Conservation (phyloP, 495 filamentous ascomycete species). For the Hyaloscypha finlandica region DNA sequence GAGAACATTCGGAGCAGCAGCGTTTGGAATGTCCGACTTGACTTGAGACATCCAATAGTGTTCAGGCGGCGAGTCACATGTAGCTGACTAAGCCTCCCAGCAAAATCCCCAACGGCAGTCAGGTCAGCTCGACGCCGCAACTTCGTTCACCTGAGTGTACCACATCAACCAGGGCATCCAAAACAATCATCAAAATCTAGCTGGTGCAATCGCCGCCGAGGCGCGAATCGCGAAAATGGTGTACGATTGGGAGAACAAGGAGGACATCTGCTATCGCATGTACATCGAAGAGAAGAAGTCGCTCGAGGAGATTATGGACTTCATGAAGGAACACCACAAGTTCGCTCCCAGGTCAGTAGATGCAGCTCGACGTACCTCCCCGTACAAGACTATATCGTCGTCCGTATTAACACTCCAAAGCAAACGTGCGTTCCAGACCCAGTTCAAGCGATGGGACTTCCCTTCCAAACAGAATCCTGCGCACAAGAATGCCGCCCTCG, state of each 20-base stretch:
- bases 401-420: conserved; percentile 42
- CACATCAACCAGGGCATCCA: conserved; percentile 2
- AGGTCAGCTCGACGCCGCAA: conserved; percentile 4
- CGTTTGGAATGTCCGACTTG: no score
- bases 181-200: conserved; percentile 3
- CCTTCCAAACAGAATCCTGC: conserved; percentile 70
- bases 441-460: conserved; percentile 78
- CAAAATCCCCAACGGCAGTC: conserved; percentile 14
- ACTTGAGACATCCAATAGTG: no score
- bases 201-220: conserved; percentile 9
- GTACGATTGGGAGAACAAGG: conserved; percentile 74
- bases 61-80: neutral
- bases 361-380: conserved; percentile 23
- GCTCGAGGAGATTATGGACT: conserved; percentile 67
- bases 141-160: conserved; percentile 18
- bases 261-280: conserved; percentile 66
- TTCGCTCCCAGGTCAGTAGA: conserved; percentile 65
- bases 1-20: no score
- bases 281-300: conserved; percentile 74
- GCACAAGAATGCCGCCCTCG: conserved; percentile 65
- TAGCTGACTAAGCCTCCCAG: conserved; percentile 1
- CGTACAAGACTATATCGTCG: conserved; percentile 19
- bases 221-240: conserved; percentile 52
- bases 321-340: conserved; percentile 58
- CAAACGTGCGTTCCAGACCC: conserved; percentile 71